These are phyloP conservation scores for Lachnum nothofagi DNA, from an alignment of 2,329 filamentous ascomycete genomes.

Conservation along the genomic window DNA sequence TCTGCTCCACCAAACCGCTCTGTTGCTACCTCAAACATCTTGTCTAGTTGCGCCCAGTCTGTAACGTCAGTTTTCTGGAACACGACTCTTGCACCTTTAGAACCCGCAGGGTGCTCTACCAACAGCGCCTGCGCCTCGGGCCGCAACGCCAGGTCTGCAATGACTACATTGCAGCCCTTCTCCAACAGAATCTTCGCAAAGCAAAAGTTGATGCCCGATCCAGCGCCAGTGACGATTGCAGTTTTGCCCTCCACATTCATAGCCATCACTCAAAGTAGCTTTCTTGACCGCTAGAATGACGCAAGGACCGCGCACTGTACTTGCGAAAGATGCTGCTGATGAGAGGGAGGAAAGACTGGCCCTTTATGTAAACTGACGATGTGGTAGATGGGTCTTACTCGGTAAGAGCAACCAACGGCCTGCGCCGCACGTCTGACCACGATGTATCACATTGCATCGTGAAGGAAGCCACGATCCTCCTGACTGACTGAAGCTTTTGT, in stretches of 20 bases:
- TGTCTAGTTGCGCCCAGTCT: conserved; percentile 36
- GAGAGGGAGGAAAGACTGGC: not conserved
- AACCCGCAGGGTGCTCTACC: conserved; percentile 11
- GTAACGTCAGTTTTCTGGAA: conserved; percentile 44
- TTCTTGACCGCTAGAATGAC: not conserved
- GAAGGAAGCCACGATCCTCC: too few relatives aligned
- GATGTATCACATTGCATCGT: too few relatives aligned
- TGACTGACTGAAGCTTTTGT: too few relatives aligned
- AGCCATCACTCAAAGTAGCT: conserved; percentile 17
- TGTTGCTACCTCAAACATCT: conserved; percentile 35
- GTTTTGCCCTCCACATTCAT: conserved; percentile 41
- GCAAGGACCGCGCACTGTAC: not conserved
- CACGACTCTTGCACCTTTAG: conserved; percentile 30
- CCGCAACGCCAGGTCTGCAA: conserved; percentile 41
- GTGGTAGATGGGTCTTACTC: too few relatives aligned
- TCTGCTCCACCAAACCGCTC: conserved; percentile 34
- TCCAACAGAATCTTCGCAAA: conserved; percentile 41
- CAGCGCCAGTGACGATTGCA: conserved; percentile 51
- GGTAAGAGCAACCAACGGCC: too few relatives aligned
- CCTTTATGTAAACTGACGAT: too few relatives aligned
- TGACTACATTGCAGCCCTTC: conserved; percentile 41
- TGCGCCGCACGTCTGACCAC: too few relatives aligned
- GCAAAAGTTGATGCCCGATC: conserved; percentile 46
- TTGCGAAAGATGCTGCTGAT: not conserved
- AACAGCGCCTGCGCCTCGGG: conserved; percentile 38